phyloP scores from a whole-genome alignment of 2,329 filamentous ascomycete species.

The Waltergamsia citrina region DNA sequence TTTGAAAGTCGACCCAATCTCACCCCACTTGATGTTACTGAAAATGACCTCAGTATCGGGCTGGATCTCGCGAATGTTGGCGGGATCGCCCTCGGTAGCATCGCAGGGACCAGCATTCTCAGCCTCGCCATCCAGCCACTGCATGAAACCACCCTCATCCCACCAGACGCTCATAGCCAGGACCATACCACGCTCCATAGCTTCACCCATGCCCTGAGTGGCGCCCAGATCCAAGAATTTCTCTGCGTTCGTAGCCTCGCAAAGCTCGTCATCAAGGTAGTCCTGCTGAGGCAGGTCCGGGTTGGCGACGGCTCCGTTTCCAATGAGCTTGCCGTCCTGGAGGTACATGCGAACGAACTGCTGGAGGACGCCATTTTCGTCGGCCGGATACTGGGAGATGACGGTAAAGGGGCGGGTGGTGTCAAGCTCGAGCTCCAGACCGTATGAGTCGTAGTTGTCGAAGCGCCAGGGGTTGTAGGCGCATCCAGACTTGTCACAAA shows the following conservation, averaged over 20 bases:
- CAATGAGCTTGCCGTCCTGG: constrained; percentile 36
- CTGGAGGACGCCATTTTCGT: constrained; percentile 23
- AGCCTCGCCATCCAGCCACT: constrained; percentile 38
- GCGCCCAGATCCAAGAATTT: constrained; percentile 27
- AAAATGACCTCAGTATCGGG: constrained; percentile 42
- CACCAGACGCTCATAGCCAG: constrained; percentile 45
- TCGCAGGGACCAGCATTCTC: constrained; percentile 40
- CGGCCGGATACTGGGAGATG: constrained; percentile 37
- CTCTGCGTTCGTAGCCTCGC: constrained; percentile 17
- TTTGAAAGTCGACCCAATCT: constrained; percentile 43
- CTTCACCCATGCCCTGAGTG: constrained; percentile 32
- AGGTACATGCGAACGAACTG: constrained; percentile 40
- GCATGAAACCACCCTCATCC: constrained; percentile 40
- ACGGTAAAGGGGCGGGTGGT: constrained; percentile 30
- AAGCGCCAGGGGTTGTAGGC: constrained; percentile 30
- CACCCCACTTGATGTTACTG: constrained; percentile 50
- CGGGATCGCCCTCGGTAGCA: constrained; percentile 40
- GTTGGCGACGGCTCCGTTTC: constrained; percentile 25
- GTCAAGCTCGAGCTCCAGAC: constrained; percentile 22
- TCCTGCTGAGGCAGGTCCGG: constrained; percentile 19
- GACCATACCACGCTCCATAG: constrained; percentile 37
- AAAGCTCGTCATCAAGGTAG: constrained; percentile 25
- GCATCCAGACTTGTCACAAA: constrained; percentile 35
- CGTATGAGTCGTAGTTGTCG: constrained; percentile 20
- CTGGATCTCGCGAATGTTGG: constrained; percentile 32